Conservation (phyloP, 768 basidiomycete genomes). For the Rhizopogon rudus region DNA sequence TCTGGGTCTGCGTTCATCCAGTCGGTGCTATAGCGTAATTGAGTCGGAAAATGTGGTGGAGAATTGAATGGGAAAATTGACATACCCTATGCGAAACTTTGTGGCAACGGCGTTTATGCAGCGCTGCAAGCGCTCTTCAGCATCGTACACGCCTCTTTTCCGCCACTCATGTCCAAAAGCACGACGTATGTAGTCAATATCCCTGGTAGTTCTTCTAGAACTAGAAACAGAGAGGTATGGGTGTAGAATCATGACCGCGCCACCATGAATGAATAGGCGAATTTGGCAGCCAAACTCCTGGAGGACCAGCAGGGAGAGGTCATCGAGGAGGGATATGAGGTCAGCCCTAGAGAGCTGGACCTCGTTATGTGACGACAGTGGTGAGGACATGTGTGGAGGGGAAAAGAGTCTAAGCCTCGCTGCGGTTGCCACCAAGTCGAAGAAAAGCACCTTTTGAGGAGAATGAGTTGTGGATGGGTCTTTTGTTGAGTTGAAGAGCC, state of each 20-base stretch:
- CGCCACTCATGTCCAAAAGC: conserved; percentile 55
- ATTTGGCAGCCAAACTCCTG: conserved; percentile 46
- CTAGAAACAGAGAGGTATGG: conserved; percentile 32
- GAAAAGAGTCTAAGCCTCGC: neutral
- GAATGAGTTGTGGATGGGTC: neutral
- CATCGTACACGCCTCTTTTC: conserved; percentile 43
- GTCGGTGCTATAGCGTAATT: conserved; percentile 30
- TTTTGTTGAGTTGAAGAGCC: neutral
- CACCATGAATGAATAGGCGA: conserved; percentile 65
- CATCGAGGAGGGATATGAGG: conserved; percentile 42
- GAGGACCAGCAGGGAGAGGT: conserved; percentile 47
- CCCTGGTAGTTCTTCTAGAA: conserved; percentile 51
- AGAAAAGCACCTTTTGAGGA: neutral
- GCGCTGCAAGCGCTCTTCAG: conserved; percentile 45
- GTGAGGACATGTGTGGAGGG: conserved; percentile 10
- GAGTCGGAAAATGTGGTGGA: neutral
- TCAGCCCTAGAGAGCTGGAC: conserved; percentile 24
- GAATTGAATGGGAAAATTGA: neutral
- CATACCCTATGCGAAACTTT: conserved; percentile 42
- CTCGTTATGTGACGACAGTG: conserved; percentile 25
- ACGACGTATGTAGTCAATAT: conserved; percentile 64
- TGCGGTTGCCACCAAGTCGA: neutral
- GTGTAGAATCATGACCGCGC: conserved; percentile 71
- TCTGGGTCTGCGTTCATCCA: conserved; percentile 81
- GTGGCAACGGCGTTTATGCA: conserved; percentile 55